Evolutionary conservation across 495 filamentous ascomycete species (phyloP), one percentile per base, ranked within the genome.

Genomic region (Chaetomidium leptoderma): DNA sequence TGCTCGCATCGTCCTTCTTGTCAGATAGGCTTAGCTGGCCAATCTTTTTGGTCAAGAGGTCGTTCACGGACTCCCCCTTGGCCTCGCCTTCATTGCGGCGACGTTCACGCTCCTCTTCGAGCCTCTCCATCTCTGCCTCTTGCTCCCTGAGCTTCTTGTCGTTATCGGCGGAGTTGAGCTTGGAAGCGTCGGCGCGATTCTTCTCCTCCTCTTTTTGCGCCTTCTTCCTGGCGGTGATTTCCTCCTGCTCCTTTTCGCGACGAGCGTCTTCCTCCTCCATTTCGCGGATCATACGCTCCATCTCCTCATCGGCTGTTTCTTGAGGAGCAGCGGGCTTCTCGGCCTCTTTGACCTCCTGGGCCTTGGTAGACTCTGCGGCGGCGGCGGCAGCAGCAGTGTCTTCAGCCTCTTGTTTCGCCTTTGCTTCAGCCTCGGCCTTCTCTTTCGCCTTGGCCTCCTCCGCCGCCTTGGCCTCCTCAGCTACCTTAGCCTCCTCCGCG

Each of bases 161-260:
- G 37, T 79, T 78, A 48, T 85, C 84, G 53, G 69, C 74, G 17
- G 77, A 68, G 32, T 55, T 62, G 32, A 46, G 4, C 36, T 72
- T 68, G 8, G 66, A 49, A 19, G 80, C 82, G 56, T 84, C 81
- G 57, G 85, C 79, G 4, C 74, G 76, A 70, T 86, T 74, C 59
- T 68, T 68, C 67, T 83, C 82, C 71, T 81, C 82, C 52, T 74
- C 76, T 27, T 79, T 72, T 57, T 84, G 83, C 2, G 52, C 53
- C 45, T 59, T 59, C 58, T 81, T 82, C 60, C 80, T 83, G 19
- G 78, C 83, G 13, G 72, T 74, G 64, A 86, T 84, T 71, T 83
- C 82, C 23, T 79, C 85, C 61, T 84, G 77, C 53, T 77, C 73
- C 46, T 73, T 75, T 59, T 81, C 78, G 21, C 78, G 77, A n/a